These are phyloP conservation scores for Simplicillium aogashimaense DNA, from an alignment of 2,329 filamentous ascomycete genomes.

Conservation along the genomic window DNA sequence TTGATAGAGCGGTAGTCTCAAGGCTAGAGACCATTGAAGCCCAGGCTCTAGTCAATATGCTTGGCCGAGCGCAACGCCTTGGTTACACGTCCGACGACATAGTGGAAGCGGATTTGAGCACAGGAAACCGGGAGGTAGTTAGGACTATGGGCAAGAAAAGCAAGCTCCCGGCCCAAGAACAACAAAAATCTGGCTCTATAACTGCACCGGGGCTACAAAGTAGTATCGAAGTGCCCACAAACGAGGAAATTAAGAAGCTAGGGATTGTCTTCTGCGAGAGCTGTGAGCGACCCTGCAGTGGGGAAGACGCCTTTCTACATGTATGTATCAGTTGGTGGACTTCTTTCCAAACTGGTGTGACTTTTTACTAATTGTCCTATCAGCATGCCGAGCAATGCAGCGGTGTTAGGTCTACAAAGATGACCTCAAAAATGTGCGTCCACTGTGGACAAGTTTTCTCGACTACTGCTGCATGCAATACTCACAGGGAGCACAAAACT, in stretches of 20 bases:
- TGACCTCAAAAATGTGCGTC: slow-evolving; percentile 27
- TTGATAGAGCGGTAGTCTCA: slow-evolving; percentile 41
- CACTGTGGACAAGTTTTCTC: slow-evolving; percentile 35
- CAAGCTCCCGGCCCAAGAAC: too few relatives aligned
- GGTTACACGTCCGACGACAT: slow-evolving; percentile 44
- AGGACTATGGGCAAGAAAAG: too few relatives aligned
- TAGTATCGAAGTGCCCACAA: background rate
- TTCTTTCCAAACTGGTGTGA: too few relatives aligned
- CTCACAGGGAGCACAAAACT: slow-evolving; percentile 33
- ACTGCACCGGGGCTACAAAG: too few relatives aligned
- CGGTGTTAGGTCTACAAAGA: slow-evolving; percentile 3
- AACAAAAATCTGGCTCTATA: too few relatives aligned
- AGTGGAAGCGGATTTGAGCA: slow-evolving; percentile 12
- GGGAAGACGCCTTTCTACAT: slow-evolving; percentile 16
- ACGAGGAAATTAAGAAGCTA: background rate
- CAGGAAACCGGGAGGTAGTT: too few relatives aligned
- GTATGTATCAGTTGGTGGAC: slow-evolving; percentile 14
- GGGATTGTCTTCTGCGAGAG: slow-evolving; percentile 15
- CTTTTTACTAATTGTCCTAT: too few relatives aligned
- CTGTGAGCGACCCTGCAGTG: slow-evolving; percentile 25
- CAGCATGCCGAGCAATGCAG: slow-evolving; percentile 12
- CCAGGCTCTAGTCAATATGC: slow-evolving; percentile 43
- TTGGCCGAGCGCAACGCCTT: slow-evolving; percentile 45
- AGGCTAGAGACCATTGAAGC: slow-evolving; percentile 44
- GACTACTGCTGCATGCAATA: slow-evolving; percentile 28